Evolutionary conservation across 202 grass and related monocot species (phyloP).

Genomic region (Zoysia matrella): DNA sequence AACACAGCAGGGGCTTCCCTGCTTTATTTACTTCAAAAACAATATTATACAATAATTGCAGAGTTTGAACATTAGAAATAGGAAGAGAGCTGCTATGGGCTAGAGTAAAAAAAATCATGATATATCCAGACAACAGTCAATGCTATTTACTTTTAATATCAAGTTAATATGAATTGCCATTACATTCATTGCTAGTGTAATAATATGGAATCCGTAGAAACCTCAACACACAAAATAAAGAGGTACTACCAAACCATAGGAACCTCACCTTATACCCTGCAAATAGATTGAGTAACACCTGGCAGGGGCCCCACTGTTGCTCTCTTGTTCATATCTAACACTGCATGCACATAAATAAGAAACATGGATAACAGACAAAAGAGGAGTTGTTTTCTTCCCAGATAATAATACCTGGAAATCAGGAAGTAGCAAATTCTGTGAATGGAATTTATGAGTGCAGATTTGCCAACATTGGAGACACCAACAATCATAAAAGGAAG

Average conservation of each 20-base stretch:
- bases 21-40: too few species aligned
- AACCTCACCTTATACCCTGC: constrained; percentile 80
- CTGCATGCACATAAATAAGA: constrained; percentile 48
- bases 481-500: constrained; percentile 96
- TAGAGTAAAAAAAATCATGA: background rate
- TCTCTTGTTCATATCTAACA: constrained; percentile 73
- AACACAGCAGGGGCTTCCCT: too few species aligned
- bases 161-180: constrained; percentile 1
- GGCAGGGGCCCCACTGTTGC: constrained; percentile 85
- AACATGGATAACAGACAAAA: constrained; percentile 31
- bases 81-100: background rate
- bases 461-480: constrained; percentile 97
- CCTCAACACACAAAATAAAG: too few species aligned
- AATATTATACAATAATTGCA: too few species aligned
- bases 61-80: too few species aligned
- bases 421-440: constrained; percentile 76
- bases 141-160: too few species aligned
- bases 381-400: constrained; percentile 14
- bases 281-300: constrained; percentile 94
- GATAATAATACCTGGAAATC: constrained; percentile 72
- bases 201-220: background rate
- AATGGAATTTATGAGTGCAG: constrained; percentile 90
- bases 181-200: constrained; percentile 8
- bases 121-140: too few species aligned
- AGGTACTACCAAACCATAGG: too few species aligned